These are phyloP conservation scores for Calycina herbarum DNA, from an alignment of 2,329 filamentous ascomycete genomes.

Conservation along the genomic window DNA sequence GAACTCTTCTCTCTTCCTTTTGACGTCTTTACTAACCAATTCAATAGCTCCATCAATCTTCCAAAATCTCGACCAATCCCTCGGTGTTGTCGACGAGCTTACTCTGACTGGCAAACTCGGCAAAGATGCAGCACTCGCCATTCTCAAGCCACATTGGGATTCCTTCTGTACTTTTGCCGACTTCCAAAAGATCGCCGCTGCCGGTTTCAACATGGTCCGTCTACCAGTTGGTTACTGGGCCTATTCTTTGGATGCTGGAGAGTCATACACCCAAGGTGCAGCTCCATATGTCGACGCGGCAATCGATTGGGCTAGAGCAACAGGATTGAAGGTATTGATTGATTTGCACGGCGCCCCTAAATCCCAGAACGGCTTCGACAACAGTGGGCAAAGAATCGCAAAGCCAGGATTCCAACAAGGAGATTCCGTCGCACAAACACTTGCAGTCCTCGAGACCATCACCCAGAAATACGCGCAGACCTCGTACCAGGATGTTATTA, in stretches of 20 bases:
- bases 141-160: constrained; percentile 51
- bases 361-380: constrained; percentile 63
- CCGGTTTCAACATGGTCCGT: constrained; percentile 59
- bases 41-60: constrained; percentile 51
- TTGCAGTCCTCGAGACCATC: constrained; percentile 57
- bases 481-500: constrained; percentile 57
- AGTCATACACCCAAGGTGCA: constrained; percentile 53
- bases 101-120: constrained; percentile 47
- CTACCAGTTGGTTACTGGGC: constrained; percentile 63
- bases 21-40: not conserved
- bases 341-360: constrained; percentile 58
- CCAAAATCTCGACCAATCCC: constrained; percentile 37
- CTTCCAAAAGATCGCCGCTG: constrained; percentile 55
- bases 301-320: constrained; percentile 54
- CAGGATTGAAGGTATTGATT: constrained; percentile 56
- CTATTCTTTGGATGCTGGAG: constrained; percentile 49
- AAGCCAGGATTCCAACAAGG: constrained; percentile 48
- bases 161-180: constrained; percentile 42
- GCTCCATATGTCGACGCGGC: constrained; percentile 54
- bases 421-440: constrained; percentile 49
- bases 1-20: not conserved
- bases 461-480: constrained; percentile 55
- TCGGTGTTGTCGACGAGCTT: constrained; percentile 38
- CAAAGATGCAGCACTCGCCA: constrained; percentile 45
- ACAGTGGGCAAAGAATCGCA: constrained; percentile 52